Base-by-base conservation (phyloP, 2,329 filamentous ascomycete genomes). In the Cladosporium sp. region DNA sequence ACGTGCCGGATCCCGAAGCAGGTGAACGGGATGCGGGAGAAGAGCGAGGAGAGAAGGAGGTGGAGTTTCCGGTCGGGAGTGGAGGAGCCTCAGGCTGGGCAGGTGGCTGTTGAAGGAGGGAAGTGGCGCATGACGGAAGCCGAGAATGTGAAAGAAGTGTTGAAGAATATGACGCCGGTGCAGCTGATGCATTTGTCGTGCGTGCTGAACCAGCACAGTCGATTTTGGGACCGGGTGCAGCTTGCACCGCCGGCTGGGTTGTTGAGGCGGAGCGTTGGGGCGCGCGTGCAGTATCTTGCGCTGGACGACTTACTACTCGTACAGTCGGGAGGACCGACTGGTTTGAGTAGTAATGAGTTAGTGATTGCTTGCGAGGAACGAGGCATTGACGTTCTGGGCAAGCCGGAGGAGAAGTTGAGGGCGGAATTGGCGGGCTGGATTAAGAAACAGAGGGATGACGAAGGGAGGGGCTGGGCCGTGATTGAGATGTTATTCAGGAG, bases 1-100 rank as follows among this genome's bases (percentile, higher is more conserved):
- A 86, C 89, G 0, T 96, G 92, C 68, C 81, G 89, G 9, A 86
- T 96, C 54, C 92, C 92, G 0, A 74, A 73, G 37, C 92, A 96
- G 72, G 73, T 88, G 6, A 72, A 77, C n/a, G 77, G 82, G 37
- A 70, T 82, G 54, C 71, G 80, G 48, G 64, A 63, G 13, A 75
- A 77, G 58, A 70, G 75, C 1, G 80, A 87, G 64, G 68, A 72
- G 45, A 70, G 81, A 9, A 74, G 84, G 9, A 64, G 58, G 32
- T 65, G 65, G 1, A 77, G 77, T 8, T 82, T 83, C 62, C 69
- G 74, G 42, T 53, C 46, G 22, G 65, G 89, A 4, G 85, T 95
- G 52, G 89, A 89, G 0, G 74, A 73, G 38, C 91, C 95, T 69
- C 72, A 53, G 28, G 16, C 28, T 28, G 50, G 54, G 49, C 48